Evolutionary conservation across 345 rosid genomes (phyloP).

Genomic region (Eucalyptus viminalis): DNA sequence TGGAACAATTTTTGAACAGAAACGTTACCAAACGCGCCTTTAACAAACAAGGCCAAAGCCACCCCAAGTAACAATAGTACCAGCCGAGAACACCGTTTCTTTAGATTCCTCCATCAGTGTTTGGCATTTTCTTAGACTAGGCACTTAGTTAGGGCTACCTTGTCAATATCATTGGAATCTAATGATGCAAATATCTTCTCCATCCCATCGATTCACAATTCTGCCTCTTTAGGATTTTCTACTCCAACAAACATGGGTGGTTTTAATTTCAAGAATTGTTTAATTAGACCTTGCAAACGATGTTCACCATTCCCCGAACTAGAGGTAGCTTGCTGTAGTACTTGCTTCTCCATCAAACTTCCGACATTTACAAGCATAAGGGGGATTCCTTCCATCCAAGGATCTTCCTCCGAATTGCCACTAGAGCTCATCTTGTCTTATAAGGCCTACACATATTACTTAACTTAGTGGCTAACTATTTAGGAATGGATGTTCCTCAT

Average conservation of each 20-base stretch:
- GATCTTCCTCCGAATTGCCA: not conserved
- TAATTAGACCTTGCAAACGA: not conserved
- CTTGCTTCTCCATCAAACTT: not conserved
- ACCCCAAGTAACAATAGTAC: too few relatives aligned
- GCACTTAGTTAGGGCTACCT: not conserved
- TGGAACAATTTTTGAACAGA: too few relatives aligned
- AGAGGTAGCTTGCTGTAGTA: not conserved
- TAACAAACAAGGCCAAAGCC: too few relatives aligned
- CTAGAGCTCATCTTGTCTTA: not conserved
- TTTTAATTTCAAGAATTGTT: not conserved
- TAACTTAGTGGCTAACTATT: not conserved
- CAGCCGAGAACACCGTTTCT: too few relatives aligned
- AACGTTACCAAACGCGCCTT: too few relatives aligned
- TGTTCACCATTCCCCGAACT: not conserved
- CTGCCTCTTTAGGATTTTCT: too few relatives aligned
- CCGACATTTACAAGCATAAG: not conserved
- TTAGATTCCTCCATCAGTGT: not conserved
- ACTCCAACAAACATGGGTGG: too few relatives aligned
- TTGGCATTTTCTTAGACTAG: not conserved
- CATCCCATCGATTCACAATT: not conserved
- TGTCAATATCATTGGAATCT: not conserved
- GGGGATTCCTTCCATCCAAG: not conserved
- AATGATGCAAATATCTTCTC: not conserved
- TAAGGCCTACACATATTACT: not conserved
- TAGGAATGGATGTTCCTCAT: not conserved